Conservation (phyloP, 1,139 yeast species). For the Yamadazyma spencermartinsiae region DNA sequence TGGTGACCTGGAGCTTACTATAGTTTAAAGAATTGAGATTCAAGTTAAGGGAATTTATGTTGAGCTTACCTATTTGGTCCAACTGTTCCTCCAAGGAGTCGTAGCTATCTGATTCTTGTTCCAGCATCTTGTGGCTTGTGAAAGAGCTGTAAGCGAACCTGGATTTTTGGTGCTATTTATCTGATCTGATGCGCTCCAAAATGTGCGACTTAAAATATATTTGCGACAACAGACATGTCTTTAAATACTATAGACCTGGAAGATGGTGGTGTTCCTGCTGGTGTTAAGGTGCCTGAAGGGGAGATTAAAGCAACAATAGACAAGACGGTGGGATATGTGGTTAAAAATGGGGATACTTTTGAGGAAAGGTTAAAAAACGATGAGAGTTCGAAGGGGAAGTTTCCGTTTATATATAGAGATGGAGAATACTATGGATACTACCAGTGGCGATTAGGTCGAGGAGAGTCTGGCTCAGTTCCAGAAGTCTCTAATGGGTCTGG, state of each 20-base stretch:
- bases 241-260: neutral
- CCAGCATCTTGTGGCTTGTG: neutral
- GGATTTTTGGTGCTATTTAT: neutral
- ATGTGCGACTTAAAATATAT: no score
- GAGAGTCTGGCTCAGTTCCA: neutral
- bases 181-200: no score
- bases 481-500: neutral
- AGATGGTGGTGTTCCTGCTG: conserved; percentile 29
- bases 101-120: conserved; percentile 10
- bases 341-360: conserved; percentile 66
- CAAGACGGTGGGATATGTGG: conserved; percentile 72
- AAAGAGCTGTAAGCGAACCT: no score
- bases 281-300: conserved; percentile 56
- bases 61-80: conserved; percentile 18
- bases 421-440: conserved; percentile 64
- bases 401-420: conserved; percentile 56
- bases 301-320: conserved; percentile 59
- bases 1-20: conserved; percentile 7
- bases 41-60: conserved; percentile 6
- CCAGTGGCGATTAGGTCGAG: conserved; percentile 32
- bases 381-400: conserved; percentile 48
- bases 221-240: no score
- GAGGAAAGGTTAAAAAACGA: conserved; percentile 59
- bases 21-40: conserved; percentile 6
- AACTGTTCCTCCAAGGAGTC: conserved; percentile 17